These are phyloP conservation scores for Carex myosuroides DNA, from an alignment of 176 grass and related monocot species.

Conservation along the genomic window DNA sequence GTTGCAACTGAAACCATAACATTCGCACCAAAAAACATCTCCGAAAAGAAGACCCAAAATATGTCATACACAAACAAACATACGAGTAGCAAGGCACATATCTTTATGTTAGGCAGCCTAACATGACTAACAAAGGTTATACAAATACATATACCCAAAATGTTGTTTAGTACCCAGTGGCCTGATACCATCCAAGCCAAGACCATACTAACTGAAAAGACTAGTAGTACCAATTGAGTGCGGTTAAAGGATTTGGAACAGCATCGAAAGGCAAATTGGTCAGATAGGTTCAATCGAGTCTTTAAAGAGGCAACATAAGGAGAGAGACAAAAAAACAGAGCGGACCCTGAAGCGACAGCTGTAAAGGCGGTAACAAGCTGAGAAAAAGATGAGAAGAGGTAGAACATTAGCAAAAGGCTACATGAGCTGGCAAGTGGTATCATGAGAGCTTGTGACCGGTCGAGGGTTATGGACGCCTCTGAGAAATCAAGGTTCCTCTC, in stretches of 20 bases:
- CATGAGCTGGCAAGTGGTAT: conserved; percentile 84
- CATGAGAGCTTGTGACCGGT: conserved; percentile 75
- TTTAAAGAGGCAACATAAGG: conserved; percentile 50
- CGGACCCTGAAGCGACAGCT: conserved; percentile 56
- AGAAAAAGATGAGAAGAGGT: conserved; percentile 89
- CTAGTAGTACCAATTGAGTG: conserved; percentile 44
- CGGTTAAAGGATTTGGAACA: conserved; percentile 82
- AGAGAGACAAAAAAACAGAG: conserved; percentile 83
- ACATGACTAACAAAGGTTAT: conserved; percentile 97
- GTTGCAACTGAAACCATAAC: conserved; percentile 99
- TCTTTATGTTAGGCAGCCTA: conserved; percentile 91
- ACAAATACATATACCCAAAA: conserved; percentile 84
- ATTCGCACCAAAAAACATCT: conserved; percentile 93
- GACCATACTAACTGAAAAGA: conserved; percentile 52
- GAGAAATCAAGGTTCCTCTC: conserved; percentile 93
- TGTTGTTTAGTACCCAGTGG: conserved; percentile 89
- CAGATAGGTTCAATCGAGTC: conserved; percentile 36
- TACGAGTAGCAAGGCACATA: conserved; percentile 68
- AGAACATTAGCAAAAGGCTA: conserved; percentile 88
- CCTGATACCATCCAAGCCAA: conserved; percentile 74
- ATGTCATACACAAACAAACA: conserved; percentile 94
- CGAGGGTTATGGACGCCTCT: conserved; percentile 81
- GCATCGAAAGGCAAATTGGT: conserved; percentile 69
- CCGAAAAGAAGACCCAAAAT: conserved; percentile 99
- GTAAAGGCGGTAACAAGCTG: conserved; percentile 78